Base-by-base conservation (phyloP, 352 stramenopile species). In the Phytopythium boreale region DNA sequence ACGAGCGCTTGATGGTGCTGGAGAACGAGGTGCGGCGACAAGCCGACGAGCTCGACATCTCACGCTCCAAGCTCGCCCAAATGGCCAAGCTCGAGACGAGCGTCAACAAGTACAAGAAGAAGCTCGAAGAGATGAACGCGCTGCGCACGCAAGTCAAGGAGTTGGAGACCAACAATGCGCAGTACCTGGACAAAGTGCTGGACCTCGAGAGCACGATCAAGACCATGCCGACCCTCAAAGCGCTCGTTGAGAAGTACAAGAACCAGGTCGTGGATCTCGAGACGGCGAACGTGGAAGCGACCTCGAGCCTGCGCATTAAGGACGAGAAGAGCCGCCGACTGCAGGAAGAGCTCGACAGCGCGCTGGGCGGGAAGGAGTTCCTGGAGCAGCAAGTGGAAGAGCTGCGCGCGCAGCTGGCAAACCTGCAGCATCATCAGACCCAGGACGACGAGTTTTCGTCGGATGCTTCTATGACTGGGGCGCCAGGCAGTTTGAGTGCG, bases 231-330 rank as follows among this genome's bases (percentile, higher is more conserved):
- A 84, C 79, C 7, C 70, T 95, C 2, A 94, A 93, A 63, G 72
- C 65, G 22, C 66, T 92, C 0, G 84, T 95, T 15, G 87, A 95
- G 63, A 87, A 82, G 51, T 95, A 95, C 75, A 95, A 95, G 72
- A 93, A 95, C 68, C 85, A 95, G 63, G 87, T 95, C 19, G 87
- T 95, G 43, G 87, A 95, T 29, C 74, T 95, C 17, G 83, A 95
- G 61, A 95, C 87, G 1, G 75, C 80, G 7, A 90, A 92, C 56
- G 79, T 95, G 17, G 85, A 95, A 59, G 83, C 72, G 15, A 77
- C 72, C n/a, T 92, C 87, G 49, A 92, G 75, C 57, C 71, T 89
- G 7, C 84, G 81, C 44, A 85, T 95, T 29, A 92, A 93, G 61
- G 87, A 94, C 29, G 82, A 93, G 50, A 93, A 93, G 61, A 83